A percentile compares a stretch with the other conserved stretches of the same genome.
Evolutionary conservation across 1,284 basidiomycete species (phyloP).

Genomic region (Phylloboletellus chloephorus): DNA sequence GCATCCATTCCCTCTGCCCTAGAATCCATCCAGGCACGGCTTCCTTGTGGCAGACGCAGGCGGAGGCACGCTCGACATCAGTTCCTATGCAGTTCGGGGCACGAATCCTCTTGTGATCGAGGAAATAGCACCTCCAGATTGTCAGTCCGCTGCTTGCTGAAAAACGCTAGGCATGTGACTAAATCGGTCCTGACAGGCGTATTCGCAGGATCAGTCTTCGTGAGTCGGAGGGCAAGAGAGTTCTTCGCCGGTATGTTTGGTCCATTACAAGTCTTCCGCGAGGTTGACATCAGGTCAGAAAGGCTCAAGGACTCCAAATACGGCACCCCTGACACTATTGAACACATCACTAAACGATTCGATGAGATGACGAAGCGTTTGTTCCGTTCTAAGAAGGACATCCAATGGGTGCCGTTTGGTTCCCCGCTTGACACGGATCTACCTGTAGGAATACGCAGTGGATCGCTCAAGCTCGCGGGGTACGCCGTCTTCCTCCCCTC

Average conservation of each 20-base stretch:
- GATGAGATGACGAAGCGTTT: slow-evolving; percentile 76
- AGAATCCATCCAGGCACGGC: slow-evolving; percentile 66
- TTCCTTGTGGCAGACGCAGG: slow-evolving; percentile 76
- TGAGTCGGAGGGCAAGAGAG: slow-evolving; percentile 61
- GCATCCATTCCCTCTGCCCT: slow-evolving; percentile 10
- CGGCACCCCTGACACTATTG: slow-evolving; percentile 59
- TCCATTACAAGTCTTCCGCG: neutral
- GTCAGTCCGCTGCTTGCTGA: slow-evolving; percentile 35
- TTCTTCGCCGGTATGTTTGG: slow-evolving; percentile 56
- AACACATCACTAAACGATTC: slow-evolving; percentile 68
- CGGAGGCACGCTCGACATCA: slow-evolving; percentile 74
- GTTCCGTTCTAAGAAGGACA: slow-evolving; percentile 60
- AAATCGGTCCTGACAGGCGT: slow-evolving; percentile 42
- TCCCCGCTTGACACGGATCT: slow-evolving; percentile 69
- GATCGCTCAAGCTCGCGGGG: slow-evolving; percentile 68
- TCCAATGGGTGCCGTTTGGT: slow-evolving; percentile 71
- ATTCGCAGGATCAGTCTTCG: slow-evolving; percentile 77
- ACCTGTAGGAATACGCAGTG: slow-evolving; percentile 61
- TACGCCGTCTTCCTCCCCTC: slow-evolving; percentile 27
- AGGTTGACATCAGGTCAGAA: slow-evolving; percentile 36
- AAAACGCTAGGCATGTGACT: neutral
- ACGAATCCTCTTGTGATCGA: slow-evolving; percentile 67
- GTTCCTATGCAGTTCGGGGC: slow-evolving; percentile 65
- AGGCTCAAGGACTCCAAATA: slow-evolving; percentile 68
- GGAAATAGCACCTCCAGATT: slow-evolving; percentile 75